Evolutionary conservation across 2,329 filamentous ascomycete genomes (phyloP).

Genomic region (Aspergillus sergii): DNA sequence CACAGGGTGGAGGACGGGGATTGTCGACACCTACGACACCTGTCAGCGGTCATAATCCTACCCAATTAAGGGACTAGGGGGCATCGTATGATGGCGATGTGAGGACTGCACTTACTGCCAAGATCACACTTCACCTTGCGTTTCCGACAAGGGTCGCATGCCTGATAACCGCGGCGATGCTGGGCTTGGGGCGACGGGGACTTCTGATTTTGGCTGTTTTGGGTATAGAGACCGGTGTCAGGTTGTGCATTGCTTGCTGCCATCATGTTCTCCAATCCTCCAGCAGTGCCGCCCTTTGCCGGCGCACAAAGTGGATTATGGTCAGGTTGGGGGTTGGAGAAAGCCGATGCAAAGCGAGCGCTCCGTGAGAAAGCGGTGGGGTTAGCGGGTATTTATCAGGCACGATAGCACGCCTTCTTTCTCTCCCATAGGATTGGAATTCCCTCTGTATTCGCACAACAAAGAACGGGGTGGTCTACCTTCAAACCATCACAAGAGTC

Average conservation of each 20-base stretch:
- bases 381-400: conserved; percentile 25
- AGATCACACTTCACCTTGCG: conserved; percentile 54
- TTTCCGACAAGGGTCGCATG: conserved; percentile 52
- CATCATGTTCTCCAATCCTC: conserved; percentile 21
- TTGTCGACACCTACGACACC: conserved; percentile 70
- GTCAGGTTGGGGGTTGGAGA: conserved; percentile 27
- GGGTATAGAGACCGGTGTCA: conserved; percentile 21
- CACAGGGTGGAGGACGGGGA: conserved; percentile 89
- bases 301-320: conserved; percentile 17
- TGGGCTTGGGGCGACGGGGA: conserved; percentile 38
- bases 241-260: conserved; percentile 13
- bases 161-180: conserved; percentile 52
- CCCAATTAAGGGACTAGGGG: not conserved
- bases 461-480: not conserved
- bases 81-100: conserved; percentile 2
- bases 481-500: not conserved
- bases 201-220: conserved; percentile 24
- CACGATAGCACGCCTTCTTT: not conserved
- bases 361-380: conserved; percentile 37
- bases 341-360: conserved; percentile 46
- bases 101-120: conserved; percentile 40
- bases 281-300: conserved; percentile 18
- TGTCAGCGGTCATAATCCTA: not conserved
- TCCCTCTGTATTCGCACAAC: not conserved
- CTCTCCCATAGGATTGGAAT: not conserved